Evolutionary conservation across 257 asterid species (phyloP).

Genomic region (Nicotiana tomentosiformis): DNA sequence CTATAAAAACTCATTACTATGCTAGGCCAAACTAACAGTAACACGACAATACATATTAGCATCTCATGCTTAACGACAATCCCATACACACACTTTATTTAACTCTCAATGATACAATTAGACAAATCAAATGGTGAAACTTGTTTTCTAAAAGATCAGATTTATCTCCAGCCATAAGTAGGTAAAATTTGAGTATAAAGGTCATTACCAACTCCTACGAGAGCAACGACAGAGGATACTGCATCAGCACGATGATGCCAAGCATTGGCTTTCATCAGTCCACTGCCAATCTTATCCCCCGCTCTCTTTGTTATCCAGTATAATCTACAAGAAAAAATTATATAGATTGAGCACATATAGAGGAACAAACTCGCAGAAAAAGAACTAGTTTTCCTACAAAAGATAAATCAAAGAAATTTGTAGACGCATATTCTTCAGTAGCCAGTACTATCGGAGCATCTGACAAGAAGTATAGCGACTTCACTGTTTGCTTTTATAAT

Average conservation of each 20-base stretch:
- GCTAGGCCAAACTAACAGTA: neutral
- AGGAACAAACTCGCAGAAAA: neutral
- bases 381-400: neutral
- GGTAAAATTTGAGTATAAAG: conserved; percentile 3
- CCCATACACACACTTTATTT: neutral
- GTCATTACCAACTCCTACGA: conserved; percentile 95
- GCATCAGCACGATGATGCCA: conserved; percentile 99
- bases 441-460: neutral
- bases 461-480: neutral
- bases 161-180: neutral
- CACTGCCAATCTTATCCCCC: conserved; percentile 92
- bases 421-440: neutral
- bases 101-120: neutral
- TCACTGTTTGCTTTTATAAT: neutral
- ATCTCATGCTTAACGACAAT: neutral
- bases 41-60: neutral
- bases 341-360: neutral
- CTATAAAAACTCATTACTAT: neutral
- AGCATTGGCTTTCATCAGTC: conserved; percentile 96
- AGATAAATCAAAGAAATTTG: neutral
- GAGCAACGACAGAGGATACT: conserved; percentile 88
- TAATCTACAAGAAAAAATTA: conserved; percentile 32
- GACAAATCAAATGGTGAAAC: neutral
- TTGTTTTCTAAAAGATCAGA: neutral
- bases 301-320: conserved; percentile 82